Base-by-base conservation (phyloP, 495 filamentous ascomycete species). In the Penicillium steckii region DNA sequence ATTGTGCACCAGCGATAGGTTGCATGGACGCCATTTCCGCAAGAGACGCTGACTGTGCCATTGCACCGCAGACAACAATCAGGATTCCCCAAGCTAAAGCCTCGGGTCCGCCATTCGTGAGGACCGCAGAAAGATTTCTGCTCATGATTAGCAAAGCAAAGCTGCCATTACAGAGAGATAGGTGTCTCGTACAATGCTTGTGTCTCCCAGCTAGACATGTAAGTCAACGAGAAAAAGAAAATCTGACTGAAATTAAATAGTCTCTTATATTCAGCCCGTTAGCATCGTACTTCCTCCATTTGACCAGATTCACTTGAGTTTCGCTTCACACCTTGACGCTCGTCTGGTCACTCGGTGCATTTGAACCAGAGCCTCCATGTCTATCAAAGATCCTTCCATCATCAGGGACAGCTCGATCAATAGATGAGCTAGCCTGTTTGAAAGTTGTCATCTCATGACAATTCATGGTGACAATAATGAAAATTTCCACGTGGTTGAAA, bases 1-100 rank as follows among this genome's bases (percentile, higher is more conserved):
- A 71, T 32, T 71, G 66, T 7, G 64, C 66, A 23, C 68, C 62
- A 3, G 56, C 55, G 29, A 63, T 62, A 23, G 63, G 61, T 30
- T 46, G 58, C 52, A 65, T 65, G 3, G 67, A 65, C 1, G 65
- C 67, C 62, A 70, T 65, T 35, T 69, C 67, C 3, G 66, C 66
- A 22, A 71, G 35, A 8, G 62, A 67, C 26, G 63, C 59, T 2
- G 55, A 57, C 33, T 52, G 50, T 8, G 64, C 59, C 32, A 65
- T 47, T 17, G 52, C 56, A 1, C 62, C 64, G 25, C 25, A 47
- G 1, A 55, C 51, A 24, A 62, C 58, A 15, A 64, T 63, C 2
- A 56, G 46, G 18, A 60, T 56, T 0, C 57, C 57, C 57, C 52
- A 60, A 3, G 48, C 57, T 18, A 57, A 17, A 2, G 57, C 53